Base-by-base conservation (phyloP, 192 early-diverging fungal species). In the Gonapodya sp. region DNA sequence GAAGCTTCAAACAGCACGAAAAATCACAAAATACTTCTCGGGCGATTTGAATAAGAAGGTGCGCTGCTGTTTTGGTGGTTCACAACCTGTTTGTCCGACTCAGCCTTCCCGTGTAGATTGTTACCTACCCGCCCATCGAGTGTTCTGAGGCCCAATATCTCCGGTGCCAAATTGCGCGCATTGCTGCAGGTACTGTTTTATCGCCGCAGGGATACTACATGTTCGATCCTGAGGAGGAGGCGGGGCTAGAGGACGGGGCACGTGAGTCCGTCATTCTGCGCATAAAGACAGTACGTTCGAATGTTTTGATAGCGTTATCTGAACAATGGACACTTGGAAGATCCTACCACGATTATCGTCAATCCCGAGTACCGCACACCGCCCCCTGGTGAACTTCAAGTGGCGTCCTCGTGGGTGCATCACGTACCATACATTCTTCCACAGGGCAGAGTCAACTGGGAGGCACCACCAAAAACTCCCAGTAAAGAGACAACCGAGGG, bases 391-490 rank as follows among this genome's bases (percentile, higher is more conserved):
- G 78, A 83, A 34, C 84, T 91, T 18, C 79, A 87, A n/a, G 36
- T 80, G 34, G 64, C 82, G n/a, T 74, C 84, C 78, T 89, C 88
- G 82, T 91, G 90, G 90, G 89, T 90, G 30, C 90, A 91, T 82
- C 90, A 91, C 78, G 86, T 91, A 0, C 90, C 89, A 30, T 91
- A 91, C 81, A 84, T 91, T 35, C 82, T 91, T 31, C 90, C 90
- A 1, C 90, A 91, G 84, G 90, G 90, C 1, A 81, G 88, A 34
- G 82, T 82, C 0, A 85, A 80, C 16, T 91, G 90, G 90, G 90
- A 88, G 81, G 86, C 87, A 82, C 90, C 90, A 35, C 33, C 32
- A 77, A 77, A 35, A 79, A 81, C 32, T 1, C 24, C 0, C n/a
- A 34, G 74, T 75, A 79, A 81, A 64, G 46, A 64, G 81, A 80